Evolutionary conservation across 2,329 filamentous ascomycete species (phyloP), one percentile per base, ranked within the genome.

Genomic region (Aspergillus phoenicis): DNA sequence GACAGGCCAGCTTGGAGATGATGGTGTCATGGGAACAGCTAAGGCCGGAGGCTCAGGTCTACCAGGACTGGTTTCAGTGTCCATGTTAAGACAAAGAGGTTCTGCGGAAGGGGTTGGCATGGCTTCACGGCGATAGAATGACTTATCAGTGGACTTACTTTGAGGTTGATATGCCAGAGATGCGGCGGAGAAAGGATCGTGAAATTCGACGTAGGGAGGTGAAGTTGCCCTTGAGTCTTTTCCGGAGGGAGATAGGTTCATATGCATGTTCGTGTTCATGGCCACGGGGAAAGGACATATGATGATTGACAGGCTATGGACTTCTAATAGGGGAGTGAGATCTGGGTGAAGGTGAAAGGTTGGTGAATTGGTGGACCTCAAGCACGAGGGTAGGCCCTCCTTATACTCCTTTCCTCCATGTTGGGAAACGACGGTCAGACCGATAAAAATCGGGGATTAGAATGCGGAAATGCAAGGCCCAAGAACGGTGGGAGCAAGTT

Each of bases 181-280:
- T 38, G 67, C 68, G 63, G 64, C 62, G 61, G 67, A 70, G 54
- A 62, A 71, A 49, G 56, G 69, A 68, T 70, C 71, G 67, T 61
- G 65, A 54, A 70, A 60, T 51, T 67, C 71, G 66, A 69, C 68
- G 47, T 51, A 51, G 64, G 33, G 64, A 51, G 67, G 68, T 62
- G 70, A 73, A 65, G 59, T 71, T 68, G 67, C 64, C 72, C 69
- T 72, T 55, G 33, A 73, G 45, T 70, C 67, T 72, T 68, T 68
- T 69, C 65, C 71, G 62, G 68, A 70, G 66, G 60, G 68, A 49
- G 70, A 66, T 61, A 70, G 66, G 64, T 24, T 45, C 41, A 45
- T 24, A 13, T 45, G 20, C 41, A 51, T 10, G 45, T 49, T 49
- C 15, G 11, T 26, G 28, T 70, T 71, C 62, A 73, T 61, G 54